Base-by-base conservation (phyloP, 352 stramenopile genomes). In the Hyphochytrium catenoides region DNA sequence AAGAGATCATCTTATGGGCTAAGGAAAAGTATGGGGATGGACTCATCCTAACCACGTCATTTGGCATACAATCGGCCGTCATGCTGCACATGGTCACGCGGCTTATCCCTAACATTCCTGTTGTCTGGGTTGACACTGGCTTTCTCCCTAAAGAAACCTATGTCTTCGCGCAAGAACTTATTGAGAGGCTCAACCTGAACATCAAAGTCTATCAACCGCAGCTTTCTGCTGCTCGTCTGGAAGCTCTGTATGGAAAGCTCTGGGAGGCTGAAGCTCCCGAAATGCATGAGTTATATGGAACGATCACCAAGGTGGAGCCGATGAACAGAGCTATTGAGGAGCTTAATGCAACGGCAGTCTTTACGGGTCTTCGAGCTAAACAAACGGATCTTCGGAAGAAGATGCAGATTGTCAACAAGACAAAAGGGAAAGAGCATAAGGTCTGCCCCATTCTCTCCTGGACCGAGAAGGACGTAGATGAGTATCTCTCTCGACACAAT, bases 81-180 rank as follows among this genome's bases (percentile, higher is more conserved):
- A 78, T 85, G 62, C 48, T 85, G 48, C 56, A 81, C 42, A 53
- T 85, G 18, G 54, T 56, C 22, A 70, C 57, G 31, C 36, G 38
- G 8, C 47, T 74, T 25, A 60, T 56, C 25, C 44, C 47, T 22
- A 42, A 44, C 18, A 70, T 81, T 21, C 63, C 68, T 5, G 62
- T 85, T 8, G 50, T 83, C 6, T 82, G 59, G 59, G 54, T 85
- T 34, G 70, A 85, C 50, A 85, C 70, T 17, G 70, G 70, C 7
- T 85, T 79, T 48, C 37, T 85, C 18, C 63, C 65, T 5, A 52
- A 52, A 3, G 70, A 85, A 46, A 85, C 70, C 36, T 85, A 85
- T 50, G 50, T 69, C 43, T 85, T 81, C 36, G 68, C 57, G 0
- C 44, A 71, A 25, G 55, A 58, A 6, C 41, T 85, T 20, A 53